Evolutionary conservation across 768 basidiomycete species (phyloP), one percentile per base, ranked within the genome.

Genomic region (Boletus fagicola): DNA sequence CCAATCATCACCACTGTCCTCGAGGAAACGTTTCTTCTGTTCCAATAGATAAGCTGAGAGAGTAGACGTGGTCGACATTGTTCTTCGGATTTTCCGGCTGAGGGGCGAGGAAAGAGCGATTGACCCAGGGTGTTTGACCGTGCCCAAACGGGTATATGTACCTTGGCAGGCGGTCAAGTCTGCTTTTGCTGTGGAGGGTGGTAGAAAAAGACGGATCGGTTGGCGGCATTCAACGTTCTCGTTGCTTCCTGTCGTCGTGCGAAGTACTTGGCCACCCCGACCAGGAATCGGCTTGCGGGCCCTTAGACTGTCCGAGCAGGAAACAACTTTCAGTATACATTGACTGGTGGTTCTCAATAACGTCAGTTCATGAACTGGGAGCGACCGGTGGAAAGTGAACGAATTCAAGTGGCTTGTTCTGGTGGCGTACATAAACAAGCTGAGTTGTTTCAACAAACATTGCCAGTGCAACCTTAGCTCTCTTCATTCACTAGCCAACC

Each of bases 1-100:
- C 95, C 94, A 98, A 47, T 84, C 81, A 7, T 69, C 62, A 0
- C 76, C 80, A 40, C 78, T 77, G 49, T 86, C 88, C 18, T 65
- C 67, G 22, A 94, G 71, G 65, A 90, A 97, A 26, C 68, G 73
- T 26, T 74, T 66, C 68, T 90, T 92, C 56, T 83, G 73, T 24
- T 67, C 66, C n/a, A 50, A 31, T 16, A 86, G 69, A 61, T 79
- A 81, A 8, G 67, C 65, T 3, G 76, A 70, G 31, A 81, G 65
- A 50, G 56, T 60, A 15, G 63, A 59, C 1, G 49, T 22, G 7
- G 66, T 59, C 13, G 71, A 56, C 67, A 72, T 71, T 28, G 47
- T 40, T 50, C 54, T 58, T 60, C 20, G 56, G 24, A 36, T 12
- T 53, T 36, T 52, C 15, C n/a, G 18, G 8, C 22, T 51, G 47